phyloP scores from a whole-genome alignment of 2,329 filamentous ascomycete species.

The Pyricularia pennisetigena region DNA sequence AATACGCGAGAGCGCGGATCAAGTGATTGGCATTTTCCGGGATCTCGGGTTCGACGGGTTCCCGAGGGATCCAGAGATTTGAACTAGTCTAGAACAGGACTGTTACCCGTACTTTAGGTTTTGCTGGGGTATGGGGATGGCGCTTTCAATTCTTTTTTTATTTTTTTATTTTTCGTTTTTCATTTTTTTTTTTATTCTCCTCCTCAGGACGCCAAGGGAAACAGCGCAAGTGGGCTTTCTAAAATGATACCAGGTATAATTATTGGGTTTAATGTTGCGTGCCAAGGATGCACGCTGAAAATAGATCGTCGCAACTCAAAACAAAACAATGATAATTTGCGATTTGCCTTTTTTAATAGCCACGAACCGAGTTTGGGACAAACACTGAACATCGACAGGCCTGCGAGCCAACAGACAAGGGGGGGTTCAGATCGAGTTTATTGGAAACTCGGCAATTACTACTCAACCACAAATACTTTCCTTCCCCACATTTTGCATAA shows the following conservation, averaged over 20 bases:
- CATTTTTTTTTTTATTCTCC: no score
- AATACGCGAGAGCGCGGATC: constrained; percentile 1
- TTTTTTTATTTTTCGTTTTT: not conserved
- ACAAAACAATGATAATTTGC: not conserved
- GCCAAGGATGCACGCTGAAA: not conserved
- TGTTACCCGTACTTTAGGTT: no score
- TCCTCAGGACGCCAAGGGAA: not conserved
- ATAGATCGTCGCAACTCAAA: not conserved
- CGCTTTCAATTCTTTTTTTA: not conserved
- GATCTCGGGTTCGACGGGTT: not conserved
- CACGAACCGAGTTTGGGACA: no score
- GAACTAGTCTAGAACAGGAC: no score
- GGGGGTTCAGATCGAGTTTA: no score
- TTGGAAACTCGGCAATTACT: no score
- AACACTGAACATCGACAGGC: no score
- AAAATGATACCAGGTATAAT: not conserved
- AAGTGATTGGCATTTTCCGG: not conserved
- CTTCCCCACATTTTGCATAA: no score
- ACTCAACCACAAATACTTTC: no score
- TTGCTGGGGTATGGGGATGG: no score
- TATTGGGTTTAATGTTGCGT: not conserved
- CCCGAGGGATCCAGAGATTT: not conserved
- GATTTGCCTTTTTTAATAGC: no score
- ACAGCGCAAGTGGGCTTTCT: not conserved
- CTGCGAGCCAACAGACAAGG: no score